Evolutionary conservation across 306 rosid species (phyloP).

Genomic region (Canavalia gladiata): DNA sequence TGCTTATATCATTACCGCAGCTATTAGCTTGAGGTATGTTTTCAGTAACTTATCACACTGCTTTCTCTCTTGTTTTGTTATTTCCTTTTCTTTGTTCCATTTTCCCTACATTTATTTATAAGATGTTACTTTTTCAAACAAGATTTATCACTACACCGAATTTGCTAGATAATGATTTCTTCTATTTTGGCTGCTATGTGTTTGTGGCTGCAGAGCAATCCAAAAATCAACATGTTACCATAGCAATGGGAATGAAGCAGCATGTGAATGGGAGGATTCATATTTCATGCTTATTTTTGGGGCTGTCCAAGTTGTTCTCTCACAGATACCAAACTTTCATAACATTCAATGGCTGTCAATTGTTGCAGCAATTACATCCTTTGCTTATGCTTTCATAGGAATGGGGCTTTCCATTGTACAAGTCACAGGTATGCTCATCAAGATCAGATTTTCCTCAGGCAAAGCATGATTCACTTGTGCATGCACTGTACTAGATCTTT

Average conservation of each 20-base stretch:
- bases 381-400: conserved; percentile 76
- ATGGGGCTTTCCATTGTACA: conserved; percentile 58
- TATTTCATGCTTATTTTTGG: conserved; percentile 72
- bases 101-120: conserved; percentile 5
- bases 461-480: background rate
- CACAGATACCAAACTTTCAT: conserved; percentile 85
- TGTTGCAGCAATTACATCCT: conserved; percentile 82
- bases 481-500: too few relatives aligned
- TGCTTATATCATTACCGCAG: conserved; percentile 65
- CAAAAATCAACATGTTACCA: conserved; percentile 56
- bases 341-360: conserved; percentile 77
- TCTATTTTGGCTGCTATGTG: conserved; percentile 16
- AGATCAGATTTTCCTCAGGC: conserved; percentile 19
- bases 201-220: conserved; percentile 61
- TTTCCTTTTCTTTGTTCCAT: conserved; percentile 10
- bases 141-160: conserved; percentile 25
- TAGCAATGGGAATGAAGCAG: conserved; percentile 42
- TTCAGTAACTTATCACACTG: conserved; percentile 8
- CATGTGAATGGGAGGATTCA: conserved; percentile 50
- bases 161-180: background rate
- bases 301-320: conserved; percentile 63
- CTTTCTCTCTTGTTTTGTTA: conserved; percentile 32
- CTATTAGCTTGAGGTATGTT: conserved; percentile 64
- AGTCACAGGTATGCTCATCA: conserved; percentile 51
- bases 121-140: conserved; percentile 21